A percentile compares a stretch with the other conserved stretches of the same genome.
These are phyloP conservation scores for Avena atlantica DNA, from an alignment of 176 grass and related monocot species.

Conservation along the genomic window DNA sequence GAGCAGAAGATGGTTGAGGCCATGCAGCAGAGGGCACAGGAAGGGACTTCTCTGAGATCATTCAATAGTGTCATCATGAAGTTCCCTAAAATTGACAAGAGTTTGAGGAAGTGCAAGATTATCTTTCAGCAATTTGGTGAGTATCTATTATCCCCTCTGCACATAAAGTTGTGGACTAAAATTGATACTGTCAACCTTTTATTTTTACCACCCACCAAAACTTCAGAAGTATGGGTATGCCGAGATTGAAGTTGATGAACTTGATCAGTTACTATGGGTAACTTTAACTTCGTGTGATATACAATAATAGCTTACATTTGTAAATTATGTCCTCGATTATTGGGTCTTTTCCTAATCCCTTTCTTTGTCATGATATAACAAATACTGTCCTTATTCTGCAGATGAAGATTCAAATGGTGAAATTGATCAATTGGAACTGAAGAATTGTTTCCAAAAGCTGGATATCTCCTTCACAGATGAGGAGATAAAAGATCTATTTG, in stretches of 20 bases:
- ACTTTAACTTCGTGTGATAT: not conserved
- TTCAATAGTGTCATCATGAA: conserved; percentile 96
- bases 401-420: conserved; percentile 99
- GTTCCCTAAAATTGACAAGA: conserved; percentile 95
- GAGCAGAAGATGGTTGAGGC: conserved; percentile 97
- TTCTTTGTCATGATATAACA: not conserved
- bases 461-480: conserved; percentile 73
- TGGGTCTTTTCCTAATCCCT: not conserved
- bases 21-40: conserved; percentile 84
- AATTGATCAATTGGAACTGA: conserved; percentile 89
- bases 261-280: not conserved
- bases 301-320: not conserved
- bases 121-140: conserved; percentile 98
- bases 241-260: conserved; percentile 3
- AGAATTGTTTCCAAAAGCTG: conserved; percentile 89
- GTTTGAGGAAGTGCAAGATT: conserved; percentile 85
- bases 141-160: conserved; percentile 29
- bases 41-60: conserved; percentile 85
- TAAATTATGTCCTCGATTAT: not conserved
- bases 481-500: conserved; percentile 83
- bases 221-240: not conserved
- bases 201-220: conserved; percentile 14
- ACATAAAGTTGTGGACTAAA: not conserved
- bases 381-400: conserved; percentile 31
- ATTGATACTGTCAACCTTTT: not conserved